These are phyloP conservation scores for Rhodotorula mucilaginosa DNA, from an alignment of 1,284 basidiomycete genomes.

Conservation along the genomic window DNA sequence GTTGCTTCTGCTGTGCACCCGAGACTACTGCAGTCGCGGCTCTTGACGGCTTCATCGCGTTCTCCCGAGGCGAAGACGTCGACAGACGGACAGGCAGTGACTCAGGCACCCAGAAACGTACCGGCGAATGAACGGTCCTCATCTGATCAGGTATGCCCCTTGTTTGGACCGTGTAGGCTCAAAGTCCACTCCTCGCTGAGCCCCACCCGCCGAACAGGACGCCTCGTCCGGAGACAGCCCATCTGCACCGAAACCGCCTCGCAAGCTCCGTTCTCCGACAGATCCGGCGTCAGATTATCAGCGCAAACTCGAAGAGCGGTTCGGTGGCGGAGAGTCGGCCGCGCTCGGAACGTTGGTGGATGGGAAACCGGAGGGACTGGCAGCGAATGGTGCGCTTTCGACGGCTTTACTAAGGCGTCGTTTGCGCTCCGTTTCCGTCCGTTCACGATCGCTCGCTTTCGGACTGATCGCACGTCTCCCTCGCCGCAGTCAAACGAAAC, in stretches of 20 bases:
- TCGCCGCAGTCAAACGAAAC: conserved; percentile 1
- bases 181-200: not conserved
- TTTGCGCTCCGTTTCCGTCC: not conserved
- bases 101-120: too few relatives aligned
- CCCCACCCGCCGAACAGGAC: not conserved
- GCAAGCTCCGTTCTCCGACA: not conserved
- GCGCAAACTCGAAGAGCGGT: conserved; percentile 17
- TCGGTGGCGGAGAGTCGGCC: conserved; percentile 17
- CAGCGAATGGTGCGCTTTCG: conserved; percentile 1
- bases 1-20: too few relatives aligned
- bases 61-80: too few relatives aligned
- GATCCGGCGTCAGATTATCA: conserved; percentile 15
- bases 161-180: too few relatives aligned
- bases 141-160: too few relatives aligned
- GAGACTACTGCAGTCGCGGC: too few relatives aligned
- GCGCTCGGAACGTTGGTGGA: conserved; percentile 22
- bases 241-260: not conserved
- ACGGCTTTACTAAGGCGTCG: too few relatives aligned
- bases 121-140: too few relatives aligned
- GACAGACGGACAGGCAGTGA: too few relatives aligned
- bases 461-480: not conserved
- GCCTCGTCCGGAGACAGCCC: not conserved
- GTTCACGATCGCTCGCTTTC: not conserved
- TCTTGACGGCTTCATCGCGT: too few relatives aligned
- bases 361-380: conserved; percentile 21